These are phyloP conservation scores for Globisporangium perplexum DNA, from an alignment of 352 stramenopile genomes.

Conservation along the genomic window DNA sequence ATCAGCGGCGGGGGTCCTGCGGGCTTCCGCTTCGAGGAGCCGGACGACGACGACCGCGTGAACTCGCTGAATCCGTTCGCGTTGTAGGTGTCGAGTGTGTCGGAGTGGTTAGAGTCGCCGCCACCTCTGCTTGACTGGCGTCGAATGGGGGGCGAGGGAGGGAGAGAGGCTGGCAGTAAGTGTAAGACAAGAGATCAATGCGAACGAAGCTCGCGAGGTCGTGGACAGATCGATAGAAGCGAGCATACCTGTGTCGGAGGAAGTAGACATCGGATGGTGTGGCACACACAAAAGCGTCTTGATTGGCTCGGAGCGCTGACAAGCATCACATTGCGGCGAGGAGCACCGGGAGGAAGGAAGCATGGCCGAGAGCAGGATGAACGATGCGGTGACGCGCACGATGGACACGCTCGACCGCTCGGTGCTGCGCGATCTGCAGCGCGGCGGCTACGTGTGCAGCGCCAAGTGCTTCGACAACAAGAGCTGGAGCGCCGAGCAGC, in stretches of 20 bases:
- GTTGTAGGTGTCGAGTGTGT: slow-evolving; percentile 18
- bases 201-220: too few relatives aligned
- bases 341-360: not conserved
- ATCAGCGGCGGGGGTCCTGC: slow-evolving; percentile 23
- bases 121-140: too few relatives aligned
- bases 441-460: slow-evolving; percentile 77
- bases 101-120: not conserved
- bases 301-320: too few relatives aligned
- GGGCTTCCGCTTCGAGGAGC: slow-evolving; percentile 25
- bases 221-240: too few relatives aligned
- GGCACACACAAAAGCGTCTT: too few relatives aligned
- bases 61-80: slow-evolving; percentile 65
- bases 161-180: not conserved
- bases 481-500: slow-evolving; percentile 63
- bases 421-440: slow-evolving; percentile 69
- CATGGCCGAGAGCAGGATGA: slow-evolving; percentile 80
- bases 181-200: not conserved
- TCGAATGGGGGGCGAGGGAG: too few relatives aligned
- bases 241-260: too few relatives aligned
- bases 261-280: too few relatives aligned
- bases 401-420: slow-evolving; percentile 78
- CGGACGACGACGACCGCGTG: slow-evolving; percentile 48
- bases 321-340: too few relatives aligned
- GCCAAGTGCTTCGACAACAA: slow-evolving; percentile 88
- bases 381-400: slow-evolving; percentile 79